phyloP scores from a whole-genome alignment of 192 early-diverging fungal species.

The Allomyces macrogynus region DNA sequence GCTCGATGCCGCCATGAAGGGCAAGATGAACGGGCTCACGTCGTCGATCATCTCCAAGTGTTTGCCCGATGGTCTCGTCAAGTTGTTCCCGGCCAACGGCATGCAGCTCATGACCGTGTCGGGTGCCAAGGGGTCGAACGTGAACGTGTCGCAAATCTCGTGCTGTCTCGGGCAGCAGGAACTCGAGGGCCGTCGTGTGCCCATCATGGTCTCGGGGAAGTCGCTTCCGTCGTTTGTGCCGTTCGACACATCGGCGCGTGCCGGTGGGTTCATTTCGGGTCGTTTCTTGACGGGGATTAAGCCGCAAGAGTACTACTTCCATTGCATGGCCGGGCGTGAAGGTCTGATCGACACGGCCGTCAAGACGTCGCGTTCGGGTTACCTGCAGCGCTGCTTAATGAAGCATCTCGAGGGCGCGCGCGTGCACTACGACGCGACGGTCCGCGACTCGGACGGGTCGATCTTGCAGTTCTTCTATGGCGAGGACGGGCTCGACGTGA shows the following conservation, averaged over 20 bases:
- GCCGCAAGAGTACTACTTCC: slow-evolving; percentile 80
- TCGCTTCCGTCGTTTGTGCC: slow-evolving; percentile 83
- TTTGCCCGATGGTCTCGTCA: slow-evolving; percentile 49
- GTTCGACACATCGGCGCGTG: slow-evolving; percentile 70
- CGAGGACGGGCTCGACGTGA: slow-evolving; percentile 91
- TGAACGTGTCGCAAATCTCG: slow-evolving; percentile 94
- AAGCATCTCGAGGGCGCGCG: slow-evolving; percentile 91
- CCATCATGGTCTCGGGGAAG: slow-evolving; percentile 93
- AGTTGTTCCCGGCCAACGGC: slow-evolving; percentile 84
- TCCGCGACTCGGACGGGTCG: slow-evolving; percentile 83
- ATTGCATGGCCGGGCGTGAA: slow-evolving; percentile 98
- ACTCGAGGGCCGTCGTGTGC: slow-evolving; percentile 91
- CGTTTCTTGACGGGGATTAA: slow-evolving; percentile 97
- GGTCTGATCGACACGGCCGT: slow-evolving; percentile 99
- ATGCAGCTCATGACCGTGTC: slow-evolving; percentile 99
- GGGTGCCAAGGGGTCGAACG: slow-evolving; percentile 89
- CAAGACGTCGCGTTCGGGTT: slow-evolving; percentile 96
- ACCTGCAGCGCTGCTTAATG: slow-evolving; percentile 96
- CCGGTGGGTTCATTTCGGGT: slow-evolving; percentile 90
- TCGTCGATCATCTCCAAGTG: slow-evolving; percentile 53
- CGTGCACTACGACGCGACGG: slow-evolving; percentile 94
- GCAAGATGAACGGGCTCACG: slow-evolving; percentile 60
- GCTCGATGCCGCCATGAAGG: slow-evolving; percentile 73
- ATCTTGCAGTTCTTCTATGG: slow-evolving; percentile 97
- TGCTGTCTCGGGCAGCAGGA: slow-evolving; percentile 94